These are phyloP conservation scores for Plenodomus lindquistii DNA, from an alignment of 2,329 filamentous ascomycete species.

Conservation along the genomic window DNA sequence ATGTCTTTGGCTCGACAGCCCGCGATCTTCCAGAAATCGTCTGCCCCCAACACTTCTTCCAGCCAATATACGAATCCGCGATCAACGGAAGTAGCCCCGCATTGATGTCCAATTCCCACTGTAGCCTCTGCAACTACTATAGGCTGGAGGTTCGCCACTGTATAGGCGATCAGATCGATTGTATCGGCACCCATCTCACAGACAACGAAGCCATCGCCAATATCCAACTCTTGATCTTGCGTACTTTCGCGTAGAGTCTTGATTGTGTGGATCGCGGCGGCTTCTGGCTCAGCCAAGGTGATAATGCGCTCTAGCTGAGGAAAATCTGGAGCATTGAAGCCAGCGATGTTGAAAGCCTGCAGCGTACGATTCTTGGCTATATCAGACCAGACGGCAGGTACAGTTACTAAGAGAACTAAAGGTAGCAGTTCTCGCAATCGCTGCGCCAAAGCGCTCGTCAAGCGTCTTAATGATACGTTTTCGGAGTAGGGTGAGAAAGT, in stretches of 20 bases:
- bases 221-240: slow-evolving; percentile 5
- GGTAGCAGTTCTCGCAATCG: slow-evolving; percentile 14
- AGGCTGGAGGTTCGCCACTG: slow-evolving; percentile 6
- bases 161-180: slow-evolving; percentile 27
- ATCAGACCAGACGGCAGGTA: slow-evolving; percentile 27
- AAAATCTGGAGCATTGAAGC: slow-evolving; percentile 12
- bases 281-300: slow-evolving; percentile 19
- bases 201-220: slow-evolving; percentile 19
- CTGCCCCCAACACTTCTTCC: slow-evolving; percentile 14
- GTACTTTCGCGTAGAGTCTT: slow-evolving; percentile 6
- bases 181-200: slow-evolving; percentile 32
- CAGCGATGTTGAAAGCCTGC: slow-evolving; percentile 15
- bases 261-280: slow-evolving; percentile 26
- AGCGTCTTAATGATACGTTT: slow-evolving; percentile 18
- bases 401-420: slow-evolving; percentile 17
- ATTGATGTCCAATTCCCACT: slow-evolving; percentile 21
- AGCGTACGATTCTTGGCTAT: slow-evolving; percentile 17
- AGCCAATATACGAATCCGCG: slow-evolving; percentile 17
- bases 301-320: slow-evolving; percentile 8
- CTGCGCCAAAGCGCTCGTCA: slow-evolving; percentile 17
- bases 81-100: slow-evolving; percentile 27
- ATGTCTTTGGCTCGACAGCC: slow-evolving; percentile 7
- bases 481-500: slow-evolving; percentile 25
- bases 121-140: slow-evolving; percentile 18
- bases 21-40: slow-evolving; percentile 19